A percentile compares a stretch with the other conserved stretches of the same genome.
phyloP scores from a whole-genome alignment of 73 alveolate genomes.

The Breviolum minutum region DNA sequence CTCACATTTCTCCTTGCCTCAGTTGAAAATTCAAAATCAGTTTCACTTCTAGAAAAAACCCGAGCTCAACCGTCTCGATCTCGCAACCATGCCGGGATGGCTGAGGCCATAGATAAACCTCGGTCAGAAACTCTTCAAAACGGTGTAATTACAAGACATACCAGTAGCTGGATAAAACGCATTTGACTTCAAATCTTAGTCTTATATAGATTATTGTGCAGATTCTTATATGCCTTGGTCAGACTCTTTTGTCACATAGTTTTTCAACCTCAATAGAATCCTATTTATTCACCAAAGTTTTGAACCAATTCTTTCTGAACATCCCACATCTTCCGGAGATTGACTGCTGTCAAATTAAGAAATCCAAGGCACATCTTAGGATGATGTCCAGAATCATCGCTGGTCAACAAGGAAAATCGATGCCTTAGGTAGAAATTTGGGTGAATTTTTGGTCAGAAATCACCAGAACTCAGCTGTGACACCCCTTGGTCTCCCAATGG shows the following conservation, averaged over 20 bases:
- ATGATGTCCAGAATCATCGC: constrained; percentile 93
- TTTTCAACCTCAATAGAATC: too few species aligned
- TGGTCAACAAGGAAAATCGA: constrained; percentile 64
- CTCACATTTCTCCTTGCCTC: constrained; percentile 93
- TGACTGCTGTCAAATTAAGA: too few species aligned
- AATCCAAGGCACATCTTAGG: too few species aligned
- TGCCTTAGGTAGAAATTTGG: not conserved
- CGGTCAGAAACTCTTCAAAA: not conserved
- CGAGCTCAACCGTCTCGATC: not conserved
- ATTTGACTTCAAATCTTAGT: not conserved
- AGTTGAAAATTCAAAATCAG: not conserved
- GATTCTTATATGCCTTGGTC: not conserved
- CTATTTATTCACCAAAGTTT: too few species aligned
- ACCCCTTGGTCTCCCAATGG: constrained; percentile 95
- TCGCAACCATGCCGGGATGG: not conserved
- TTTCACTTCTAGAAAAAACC: too few species aligned
- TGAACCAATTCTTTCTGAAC: too few species aligned
- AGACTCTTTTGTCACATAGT: too few species aligned
- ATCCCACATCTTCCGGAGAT: not conserved
- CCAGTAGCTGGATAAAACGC: not conserved
- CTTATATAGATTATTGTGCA: not conserved
- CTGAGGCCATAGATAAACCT: constrained; percentile 93
- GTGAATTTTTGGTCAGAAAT: not conserved
- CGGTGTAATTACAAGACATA: too few species aligned
- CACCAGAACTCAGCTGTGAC: not conserved